These are phyloP conservation scores for Xylariaceae sp. DNA, from an alignment of 2,329 filamentous ascomycete genomes.

Conservation along the genomic window DNA sequence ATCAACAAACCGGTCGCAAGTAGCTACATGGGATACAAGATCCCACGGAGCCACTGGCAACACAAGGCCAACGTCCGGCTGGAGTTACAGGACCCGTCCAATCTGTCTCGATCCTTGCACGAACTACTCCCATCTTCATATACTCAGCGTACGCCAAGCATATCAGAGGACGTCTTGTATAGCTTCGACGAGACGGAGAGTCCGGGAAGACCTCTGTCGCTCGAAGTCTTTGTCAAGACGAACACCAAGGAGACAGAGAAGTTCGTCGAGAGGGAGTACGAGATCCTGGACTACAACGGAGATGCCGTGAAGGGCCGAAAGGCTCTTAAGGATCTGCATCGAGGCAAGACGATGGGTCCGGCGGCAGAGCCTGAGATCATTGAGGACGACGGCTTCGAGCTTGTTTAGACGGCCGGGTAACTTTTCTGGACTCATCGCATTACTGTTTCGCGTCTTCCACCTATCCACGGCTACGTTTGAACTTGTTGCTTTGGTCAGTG, in stretches of 20 bases:
- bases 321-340: conserved; percentile 38
- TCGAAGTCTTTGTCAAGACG: conserved; percentile 36
- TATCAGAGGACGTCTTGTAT: conserved; percentile 38
- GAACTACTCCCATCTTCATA: conserved; percentile 30
- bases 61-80: conserved; percentile 31
- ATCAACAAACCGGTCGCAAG: conserved; percentile 33
- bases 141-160: conserved; percentile 21
- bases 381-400: conserved; percentile 41
- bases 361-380: conserved; percentile 25
- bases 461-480: conserved; percentile 8
- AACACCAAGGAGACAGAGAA: conserved; percentile 39
- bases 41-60: conserved; percentile 30
- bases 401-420: conserved; percentile 27
- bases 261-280: conserved; percentile 44
- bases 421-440: neutral
- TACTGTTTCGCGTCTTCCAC: conserved; percentile 3
- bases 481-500: conserved; percentile 1
- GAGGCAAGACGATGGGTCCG: conserved; percentile 23
- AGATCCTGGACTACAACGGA: conserved; percentile 42
- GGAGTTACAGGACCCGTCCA: conserved; percentile 35
- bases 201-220: conserved; percentile 36
- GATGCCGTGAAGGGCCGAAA: conserved; percentile 40
- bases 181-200: conserved; percentile 39
- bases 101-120: conserved; percentile 33
- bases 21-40: conserved; percentile 15